Conservation (phyloP, 257 asterid species). For the Primulina huaijiensis region DNA sequence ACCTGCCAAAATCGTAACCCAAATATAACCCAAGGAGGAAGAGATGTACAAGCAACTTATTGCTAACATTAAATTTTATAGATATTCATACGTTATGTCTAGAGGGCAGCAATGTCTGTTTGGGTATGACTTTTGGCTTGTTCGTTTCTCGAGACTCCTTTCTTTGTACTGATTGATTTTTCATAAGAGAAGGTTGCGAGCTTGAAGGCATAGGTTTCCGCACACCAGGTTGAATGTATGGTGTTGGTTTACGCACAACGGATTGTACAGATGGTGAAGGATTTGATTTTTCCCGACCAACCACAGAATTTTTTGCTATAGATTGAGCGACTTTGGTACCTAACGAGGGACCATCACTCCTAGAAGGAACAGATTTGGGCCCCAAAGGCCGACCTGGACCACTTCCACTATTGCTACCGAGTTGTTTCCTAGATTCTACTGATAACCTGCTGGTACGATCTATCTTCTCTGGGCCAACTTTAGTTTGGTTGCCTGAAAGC, state of each 20-base stretch:
- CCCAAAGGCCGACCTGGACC: conserved; percentile 78
- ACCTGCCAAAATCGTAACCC: conserved; percentile 37
- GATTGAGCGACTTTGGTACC: conserved; percentile 41
- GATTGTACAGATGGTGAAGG: conserved; percentile 31
- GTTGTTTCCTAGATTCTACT: conserved; percentile 44
- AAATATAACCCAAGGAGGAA: background rate
- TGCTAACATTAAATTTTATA: background rate
- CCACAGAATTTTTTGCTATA: conserved; percentile 29
- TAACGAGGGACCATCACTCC: conserved; percentile 33
- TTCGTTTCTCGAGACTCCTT: conserved; percentile 38
- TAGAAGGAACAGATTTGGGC: conserved; percentile 43
- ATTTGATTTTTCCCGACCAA: conserved; percentile 34
- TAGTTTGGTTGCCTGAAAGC: conserved; percentile 36
- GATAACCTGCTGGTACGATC: conserved; percentile 32
- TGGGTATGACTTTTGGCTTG: conserved; percentile 44
- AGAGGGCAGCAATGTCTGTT: conserved; percentile 42
- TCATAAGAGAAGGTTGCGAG: conserved; percentile 38
- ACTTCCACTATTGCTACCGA: conserved; percentile 51
- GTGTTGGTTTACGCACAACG: conserved; percentile 30
- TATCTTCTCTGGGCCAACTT: conserved; percentile 35
- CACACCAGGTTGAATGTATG: conserved; percentile 30
- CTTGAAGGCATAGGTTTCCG: conserved; percentile 36
- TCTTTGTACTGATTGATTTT: conserved; percentile 39
- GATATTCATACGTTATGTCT: conserved; percentile 40
- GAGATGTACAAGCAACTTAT: background rate